Evolutionary conservation across 352 stramenopile genomes (phyloP).

Genomic region (Phytophthora megakarya): DNA sequence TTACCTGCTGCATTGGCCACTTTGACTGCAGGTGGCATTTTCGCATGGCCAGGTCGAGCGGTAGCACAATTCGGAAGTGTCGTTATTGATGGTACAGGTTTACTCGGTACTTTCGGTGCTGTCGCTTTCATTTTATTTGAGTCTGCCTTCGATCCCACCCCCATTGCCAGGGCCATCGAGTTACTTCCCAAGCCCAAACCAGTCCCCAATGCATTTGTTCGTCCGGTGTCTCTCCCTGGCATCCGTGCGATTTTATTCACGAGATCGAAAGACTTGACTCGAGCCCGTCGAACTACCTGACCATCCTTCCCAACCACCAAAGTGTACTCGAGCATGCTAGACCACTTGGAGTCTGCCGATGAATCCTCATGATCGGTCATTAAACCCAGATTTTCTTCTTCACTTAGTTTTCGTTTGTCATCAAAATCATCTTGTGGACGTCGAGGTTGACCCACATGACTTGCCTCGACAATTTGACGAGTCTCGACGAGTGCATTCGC

Average conservation of each 20-base stretch:
- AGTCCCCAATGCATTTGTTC: constrained; percentile 14
- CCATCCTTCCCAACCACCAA: constrained; percentile 83
- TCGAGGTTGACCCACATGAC: constrained; percentile 38
- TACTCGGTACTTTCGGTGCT: constrained; percentile 51
- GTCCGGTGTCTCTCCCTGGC: constrained; percentile 64
- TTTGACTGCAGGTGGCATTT: constrained; percentile 61
- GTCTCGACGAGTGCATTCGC: constrained; percentile 52
- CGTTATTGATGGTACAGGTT: constrained; percentile 55
- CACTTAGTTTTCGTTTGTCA: constrained; percentile 59
- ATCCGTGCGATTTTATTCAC: constrained; percentile 67
- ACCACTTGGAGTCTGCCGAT: constrained; percentile 82
- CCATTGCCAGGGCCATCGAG: constrained; percentile 41
- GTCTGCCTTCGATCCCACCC: constrained; percentile 46
- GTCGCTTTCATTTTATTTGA: constrained; percentile 44
- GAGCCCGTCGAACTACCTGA: constrained; percentile 78
- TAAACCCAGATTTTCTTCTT: constrained; percentile 66
- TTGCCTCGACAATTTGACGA: constrained; percentile 49
- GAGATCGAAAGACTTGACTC: constrained; percentile 83
- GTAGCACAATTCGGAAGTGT: constrained; percentile 70
- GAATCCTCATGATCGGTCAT: constrained; percentile 81
- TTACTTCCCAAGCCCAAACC: constrained; percentile 33
- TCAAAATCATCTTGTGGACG: constrained; percentile 61
- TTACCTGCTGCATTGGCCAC: constrained; percentile 59
- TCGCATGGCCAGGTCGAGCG: constrained; percentile 48
- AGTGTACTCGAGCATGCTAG: constrained; percentile 87